Evolutionary conservation across 176 grass and related monocot genomes (phyloP), one percentile per base, ranked within the genome.

Genomic region (Aegilops tauschii): DNA sequence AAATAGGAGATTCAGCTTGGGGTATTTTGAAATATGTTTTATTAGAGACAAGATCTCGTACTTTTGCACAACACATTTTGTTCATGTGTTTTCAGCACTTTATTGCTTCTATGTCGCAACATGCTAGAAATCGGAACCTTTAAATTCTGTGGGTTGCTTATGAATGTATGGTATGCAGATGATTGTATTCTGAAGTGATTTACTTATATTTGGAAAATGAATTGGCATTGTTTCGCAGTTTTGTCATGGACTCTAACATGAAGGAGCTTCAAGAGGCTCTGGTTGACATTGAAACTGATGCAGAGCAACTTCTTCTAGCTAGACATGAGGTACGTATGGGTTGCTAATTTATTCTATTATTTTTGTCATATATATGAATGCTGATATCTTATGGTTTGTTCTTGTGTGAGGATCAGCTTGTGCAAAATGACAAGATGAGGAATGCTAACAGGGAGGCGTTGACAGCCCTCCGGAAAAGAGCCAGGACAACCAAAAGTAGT

Each of bases 361-460:
- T 66, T 12, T 56, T 34, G 1, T 56, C 74, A 34, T 77, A 56
- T 76, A 54, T 31, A 56, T 58, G 5, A n/a, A 23, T 84, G 6
- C 47, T 6, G 5, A 79, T 78, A 16, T 40, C 20, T 78, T 65
- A 31, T 82, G 39, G 42, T 86, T 44, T 65, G 12, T 81, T 83
- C 65, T 76, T 65, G 21, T 74, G 23, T 32, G 47, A 73, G 10
- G 61, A 81, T 75, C 85, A 98, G 95, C 78, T 98, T 59, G 88
- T 98, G 50, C 93, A 95, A 89, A 98, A 92, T 89, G 93, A 98
- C 63, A 95, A 83, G 32, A 10, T 94, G 76, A 90, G 91, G 69
- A 98, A 98, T 85, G 78, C 40, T 63, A 95, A 95, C 40, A 83
- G 93, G 83, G 96, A 95, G 70, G 92, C 90, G 16, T 76, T 94